Evolutionary conservation across 2,329 filamentous ascomycete species (phyloP).

Genomic region (Curvularia sp.): DNA sequence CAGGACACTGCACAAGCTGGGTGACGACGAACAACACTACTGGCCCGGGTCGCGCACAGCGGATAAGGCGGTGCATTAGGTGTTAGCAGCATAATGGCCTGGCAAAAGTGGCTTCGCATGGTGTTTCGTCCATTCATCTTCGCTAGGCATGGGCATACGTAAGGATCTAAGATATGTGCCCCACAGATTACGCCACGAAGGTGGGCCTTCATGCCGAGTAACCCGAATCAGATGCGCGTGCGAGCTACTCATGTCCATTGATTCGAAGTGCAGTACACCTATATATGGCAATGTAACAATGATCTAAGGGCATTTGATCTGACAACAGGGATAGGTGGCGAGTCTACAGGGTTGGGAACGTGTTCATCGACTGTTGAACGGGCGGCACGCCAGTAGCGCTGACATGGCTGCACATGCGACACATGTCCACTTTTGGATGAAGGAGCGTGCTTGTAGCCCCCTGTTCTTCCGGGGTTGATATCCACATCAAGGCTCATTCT

Average conservation of each 20-base stretch:
- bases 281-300: slow-evolving; percentile 1
- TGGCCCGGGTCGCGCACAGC: slow-evolving; percentile 2
- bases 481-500: slow-evolving; percentile 9
- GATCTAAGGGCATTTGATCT: background rate
- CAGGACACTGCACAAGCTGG: slow-evolving; percentile 1
- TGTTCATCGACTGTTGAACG: background rate
- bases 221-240: slow-evolving; percentile 5
- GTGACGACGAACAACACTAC: background rate
- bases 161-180: slow-evolving; percentile 3
- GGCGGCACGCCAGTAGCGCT: slow-evolving; percentile 3
- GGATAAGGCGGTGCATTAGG: slow-evolving; percentile 2
- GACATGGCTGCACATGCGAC: slow-evolving; percentile 23
- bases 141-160: slow-evolving; percentile 9
- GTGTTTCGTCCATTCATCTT: slow-evolving; percentile 6
- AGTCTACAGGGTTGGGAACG: background rate
- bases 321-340: background rate
- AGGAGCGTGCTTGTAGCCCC: slow-evolving; percentile 16
- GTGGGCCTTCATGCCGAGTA: slow-evolving; percentile 19
- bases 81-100: slow-evolving; percentile 7
- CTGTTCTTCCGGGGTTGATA: slow-evolving; percentile 7
- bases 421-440: slow-evolving; percentile 20
- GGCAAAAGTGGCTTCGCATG: slow-evolving; percentile 10
- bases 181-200: slow-evolving; percentile 17
- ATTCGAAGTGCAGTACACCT: slow-evolving; percentile 1
- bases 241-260: background rate